Evolutionary conservation across 805 yeast genomes (phyloP), one percentile per base, ranked within the genome.

Genomic region (Osmozyma mogii): DNA sequence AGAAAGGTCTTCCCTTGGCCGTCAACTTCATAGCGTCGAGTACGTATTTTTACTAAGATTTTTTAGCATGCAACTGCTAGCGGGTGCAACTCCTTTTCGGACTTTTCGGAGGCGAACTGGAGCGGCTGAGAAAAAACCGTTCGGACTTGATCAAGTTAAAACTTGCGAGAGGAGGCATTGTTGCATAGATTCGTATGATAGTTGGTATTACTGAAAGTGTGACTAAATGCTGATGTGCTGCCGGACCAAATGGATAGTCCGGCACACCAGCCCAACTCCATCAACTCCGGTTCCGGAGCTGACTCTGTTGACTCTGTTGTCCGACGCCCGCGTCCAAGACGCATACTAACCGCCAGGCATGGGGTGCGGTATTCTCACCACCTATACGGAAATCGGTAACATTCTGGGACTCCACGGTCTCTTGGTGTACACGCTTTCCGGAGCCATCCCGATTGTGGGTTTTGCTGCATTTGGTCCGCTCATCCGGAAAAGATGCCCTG

Each of bases 1-100:
- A 83, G 45, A 66, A 66, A 25, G 94, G 85, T 16, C 19, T 84
- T 10, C 95, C 95, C 1, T 61, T 88, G 43, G 82, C 95, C 2
- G 64, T 88, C 36, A 88, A 88, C 53, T 88, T 88, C 51, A 75
- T 88, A 31, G 96, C 96, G 29, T 78, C 94, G 42, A 94, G 94
- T 72, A 65, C 61, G 83, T 78, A 15, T 6, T 15, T 15, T 18
- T 35, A 33, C 21, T 21, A 19, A 7, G 10, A 10, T 17, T 6
- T 22, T 9, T 16, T 9, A 11, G 15, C 5, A 18, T 34, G 41
- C 43, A 34, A 41, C 37, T 27, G 47, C 52, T 35, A 43, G 52
- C 75, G 76, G 77, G 75, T 70, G 76, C 68, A 47, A 37, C 34
- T 30, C 45, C 37, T 39, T 38, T 42, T 48, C 53, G n/a, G n/a